Evolutionary conservation across 1,284 basidiomycete species (phyloP), one percentile per base, ranked within the genome.

Genomic region (Sphaerobolus stellatus): DNA sequence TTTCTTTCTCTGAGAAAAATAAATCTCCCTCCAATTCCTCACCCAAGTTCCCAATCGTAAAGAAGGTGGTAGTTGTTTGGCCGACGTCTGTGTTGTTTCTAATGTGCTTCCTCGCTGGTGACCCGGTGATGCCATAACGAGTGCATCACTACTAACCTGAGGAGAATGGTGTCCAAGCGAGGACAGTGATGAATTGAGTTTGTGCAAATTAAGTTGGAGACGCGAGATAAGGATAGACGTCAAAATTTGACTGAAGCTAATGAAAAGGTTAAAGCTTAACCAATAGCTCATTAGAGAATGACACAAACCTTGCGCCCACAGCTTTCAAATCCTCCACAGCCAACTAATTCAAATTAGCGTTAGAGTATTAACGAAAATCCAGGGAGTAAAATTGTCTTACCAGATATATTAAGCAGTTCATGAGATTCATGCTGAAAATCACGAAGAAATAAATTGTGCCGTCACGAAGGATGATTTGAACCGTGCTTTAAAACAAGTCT

Each of bases 371-470:
- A 46, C 11, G 16, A 28, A 28, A 25, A 13, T 11, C 6, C 20
- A 25, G 20, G 20, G n/a, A n/a, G n/a, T n/a, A n/a, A n/a, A n/a
- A n/a, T n/a, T n/a, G n/a, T 18, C 45, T 22, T 29, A 47, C 45
- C 18, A 47, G 31, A 47, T 47, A 47, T 3, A 47, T 47, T 11
- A 47, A 29, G 18, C 25, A 4, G 31, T 47, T 47, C 45, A 47
- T 47, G 25, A 47, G 25, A 28, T 47, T 47, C 4, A 29, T 29
- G 31, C 45, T 28, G 45, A 47, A 47, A n/a, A 47, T 47, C 25
- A 20, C 45, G 25, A 47, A 47, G 25, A 47, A 47, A 28, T 47
- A 47, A 24, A 47, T 47, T 3, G 13, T 47, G 25, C 45, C 45
- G 18, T 47, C 45, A 20, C 20, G 45, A 18, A 47, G 25, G 25